Evolutionary conservation across 768 basidiomycete species (phyloP), one percentile per base, ranked within the genome.

Genomic region (Pleurotus djamor): DNA sequence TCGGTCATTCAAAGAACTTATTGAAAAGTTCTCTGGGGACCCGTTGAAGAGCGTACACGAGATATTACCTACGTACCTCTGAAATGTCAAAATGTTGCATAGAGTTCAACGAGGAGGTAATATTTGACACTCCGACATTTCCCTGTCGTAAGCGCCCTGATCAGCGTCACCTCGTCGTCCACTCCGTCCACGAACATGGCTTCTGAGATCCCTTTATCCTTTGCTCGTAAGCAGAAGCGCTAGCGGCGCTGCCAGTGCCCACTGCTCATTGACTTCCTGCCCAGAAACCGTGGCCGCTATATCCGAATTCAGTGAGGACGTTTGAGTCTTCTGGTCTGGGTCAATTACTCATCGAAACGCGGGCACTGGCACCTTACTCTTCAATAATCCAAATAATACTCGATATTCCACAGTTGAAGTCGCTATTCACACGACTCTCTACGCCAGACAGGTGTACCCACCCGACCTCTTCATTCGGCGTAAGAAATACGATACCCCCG

Each of bases 401-500:
- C n/a, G 38, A n/a, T 41, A 28, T 28, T 28, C 21, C 21, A 28
- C 4, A 98, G 96, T 98, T 65, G 96, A 98, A 69, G 91, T 96
- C 34, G 92, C 92, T 8, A 88, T 97, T 60, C 96, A 98, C 68
- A 88, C 88, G 3, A 93, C 98, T 61, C 82, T 98, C 4, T 97
- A 92, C 67, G 85, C 94, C 33, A 88, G 96, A 16, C 89, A 91
- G 64, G 80, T 98, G 52, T 98, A 98, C 66, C 96, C 96, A 0
- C 78, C 88, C 45, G 91, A 92, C 58, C 79, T 97, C 16, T 98
- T 98, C 69, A 80, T 90, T 41, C 83, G 94, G 44, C 82, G 92
- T 59, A 91, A 90, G 75, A 95, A 94, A 70, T 97, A 95, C 71
- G 87, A 93, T 60, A 89, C 89, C 0, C 91, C 93, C 0, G 93